These are phyloP conservation scores for Skeletonema costatum DNA, from an alignment of 108 stramenopile species.

Conservation along the genomic window DNA sequence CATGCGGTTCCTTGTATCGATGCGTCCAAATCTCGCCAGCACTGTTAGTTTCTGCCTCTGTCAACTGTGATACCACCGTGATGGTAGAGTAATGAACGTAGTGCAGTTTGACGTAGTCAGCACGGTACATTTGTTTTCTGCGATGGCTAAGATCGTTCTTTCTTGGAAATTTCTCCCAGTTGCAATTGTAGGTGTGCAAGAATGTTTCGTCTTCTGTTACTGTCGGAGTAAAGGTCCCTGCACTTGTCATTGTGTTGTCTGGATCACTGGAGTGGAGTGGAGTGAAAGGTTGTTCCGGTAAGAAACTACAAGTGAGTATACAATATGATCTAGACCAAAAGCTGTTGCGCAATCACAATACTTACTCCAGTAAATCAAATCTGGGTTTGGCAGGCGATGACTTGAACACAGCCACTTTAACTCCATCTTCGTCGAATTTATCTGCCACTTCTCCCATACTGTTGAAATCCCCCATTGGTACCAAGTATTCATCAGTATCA, in stretches of 20 bases:
- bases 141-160: slow-evolving; percentile 73
- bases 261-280: slow-evolving; percentile 23
- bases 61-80: slow-evolving; percentile 67
- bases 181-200: slow-evolving; percentile 88
- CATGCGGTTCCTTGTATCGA: slow-evolving; percentile 55
- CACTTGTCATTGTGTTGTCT: slow-evolving; percentile 18
- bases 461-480: slow-evolving; percentile 62
- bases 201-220: slow-evolving; percentile 67
- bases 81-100: slow-evolving; percentile 88
- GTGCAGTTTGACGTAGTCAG: slow-evolving; percentile 83
- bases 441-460: slow-evolving; percentile 48
- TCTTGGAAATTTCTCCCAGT: slow-evolving; percentile 73
- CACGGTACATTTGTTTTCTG: slow-evolving; percentile 76
- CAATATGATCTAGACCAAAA: background rate
- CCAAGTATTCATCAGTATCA: slow-evolving; percentile 87
- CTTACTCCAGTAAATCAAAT: slow-evolving; percentile 48
- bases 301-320: background rate
- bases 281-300: background rate
- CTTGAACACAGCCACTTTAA: slow-evolving; percentile 49
- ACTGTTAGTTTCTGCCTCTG: slow-evolving; percentile 47
- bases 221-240: slow-evolving; percentile 41
- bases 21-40: slow-evolving; percentile 38
- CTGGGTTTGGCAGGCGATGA: slow-evolving; percentile 46
- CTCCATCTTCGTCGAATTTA: slow-evolving; percentile 36
- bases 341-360: background rate